phyloP scores from a whole-genome alignment of 2,329 filamentous ascomycete genomes.

The Paraphaeosphaeria minitans region DNA sequence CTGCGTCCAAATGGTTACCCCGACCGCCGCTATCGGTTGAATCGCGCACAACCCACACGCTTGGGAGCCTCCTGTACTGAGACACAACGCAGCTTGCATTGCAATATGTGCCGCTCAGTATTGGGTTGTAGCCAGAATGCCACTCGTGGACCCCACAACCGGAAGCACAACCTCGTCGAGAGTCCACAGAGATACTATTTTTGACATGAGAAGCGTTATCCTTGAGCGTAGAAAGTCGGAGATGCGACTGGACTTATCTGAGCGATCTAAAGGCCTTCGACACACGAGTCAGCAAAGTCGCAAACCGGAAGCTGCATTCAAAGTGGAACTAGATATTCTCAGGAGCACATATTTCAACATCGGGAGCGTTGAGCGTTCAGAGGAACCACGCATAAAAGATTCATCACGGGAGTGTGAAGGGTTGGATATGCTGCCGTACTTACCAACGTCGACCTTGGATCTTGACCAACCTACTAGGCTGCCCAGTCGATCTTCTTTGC shows the following conservation, averaged over 20 bases:
- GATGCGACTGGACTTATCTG: no score
- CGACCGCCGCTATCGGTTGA: no score
- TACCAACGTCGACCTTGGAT: not conserved
- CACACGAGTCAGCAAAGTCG: not conserved
- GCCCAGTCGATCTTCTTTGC: no score
- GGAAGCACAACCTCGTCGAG: not conserved
- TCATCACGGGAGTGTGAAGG: not conserved
- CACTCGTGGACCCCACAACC: not conserved
- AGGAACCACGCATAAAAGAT: not conserved
- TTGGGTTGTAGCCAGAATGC: not conserved
- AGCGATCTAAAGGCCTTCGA: not conserved
- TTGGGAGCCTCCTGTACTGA: not conserved
- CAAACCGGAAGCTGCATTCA: not conserved
- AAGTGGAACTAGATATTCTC: not conserved
- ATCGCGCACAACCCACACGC: no score
- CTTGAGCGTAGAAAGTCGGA: no score
- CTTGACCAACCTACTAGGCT: no score
- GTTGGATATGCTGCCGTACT: not conserved
- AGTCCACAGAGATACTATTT: no score
- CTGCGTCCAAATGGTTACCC: no score
- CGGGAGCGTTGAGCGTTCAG: not conserved
- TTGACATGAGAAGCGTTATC: no score
- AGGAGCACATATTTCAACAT: not conserved
- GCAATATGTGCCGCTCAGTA: not conserved
- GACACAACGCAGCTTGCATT: not conserved